Conservation (phyloP, 1,284 basidiomycete species). For the Gastroboletus turbinatus region DNA sequence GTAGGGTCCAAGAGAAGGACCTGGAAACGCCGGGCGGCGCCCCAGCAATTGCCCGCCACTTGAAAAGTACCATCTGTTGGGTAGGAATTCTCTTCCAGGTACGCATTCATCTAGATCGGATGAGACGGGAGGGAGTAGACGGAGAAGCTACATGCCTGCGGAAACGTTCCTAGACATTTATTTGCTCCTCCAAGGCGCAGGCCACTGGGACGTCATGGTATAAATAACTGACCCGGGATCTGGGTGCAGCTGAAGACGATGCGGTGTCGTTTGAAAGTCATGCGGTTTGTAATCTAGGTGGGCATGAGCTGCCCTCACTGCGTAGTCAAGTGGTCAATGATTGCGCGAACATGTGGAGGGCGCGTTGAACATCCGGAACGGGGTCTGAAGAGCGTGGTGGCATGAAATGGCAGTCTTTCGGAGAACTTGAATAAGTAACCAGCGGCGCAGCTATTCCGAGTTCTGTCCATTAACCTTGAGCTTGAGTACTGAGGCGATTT, state of each 20-base stretch:
- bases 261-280: constrained; percentile 18
- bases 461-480: background rate
- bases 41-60: constrained; percentile 16
- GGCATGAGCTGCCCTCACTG: constrained; percentile 29
- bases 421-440: constrained; percentile 9
- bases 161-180: constrained; percentile 6
- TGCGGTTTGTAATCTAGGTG: constrained; percentile 26
- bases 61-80: constrained; percentile 7
- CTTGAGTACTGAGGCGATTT: background rate
- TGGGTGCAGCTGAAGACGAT: constrained; percentile 11
- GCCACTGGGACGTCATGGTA: constrained; percentile 4
- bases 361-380: constrained; percentile 31
- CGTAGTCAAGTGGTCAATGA: constrained; percentile 28
- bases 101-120: constrained; percentile 1
- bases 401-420: constrained; percentile 20
- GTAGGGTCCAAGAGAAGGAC: constrained; percentile 24
- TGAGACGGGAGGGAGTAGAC: background rate
- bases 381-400: constrained; percentile 29
- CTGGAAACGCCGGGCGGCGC: constrained; percentile 26
- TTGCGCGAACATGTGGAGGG: constrained; percentile 35
- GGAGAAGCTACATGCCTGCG: constrained; percentile 5
- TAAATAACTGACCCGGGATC: constrained; percentile 10
- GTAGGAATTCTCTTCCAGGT: background rate
- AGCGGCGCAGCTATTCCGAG: constrained; percentile 15
- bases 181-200: constrained; percentile 2